Evolutionary conservation across 2,329 filamentous ascomycete genomes (phyloP).

Genomic region (Camillea tinctor): DNA sequence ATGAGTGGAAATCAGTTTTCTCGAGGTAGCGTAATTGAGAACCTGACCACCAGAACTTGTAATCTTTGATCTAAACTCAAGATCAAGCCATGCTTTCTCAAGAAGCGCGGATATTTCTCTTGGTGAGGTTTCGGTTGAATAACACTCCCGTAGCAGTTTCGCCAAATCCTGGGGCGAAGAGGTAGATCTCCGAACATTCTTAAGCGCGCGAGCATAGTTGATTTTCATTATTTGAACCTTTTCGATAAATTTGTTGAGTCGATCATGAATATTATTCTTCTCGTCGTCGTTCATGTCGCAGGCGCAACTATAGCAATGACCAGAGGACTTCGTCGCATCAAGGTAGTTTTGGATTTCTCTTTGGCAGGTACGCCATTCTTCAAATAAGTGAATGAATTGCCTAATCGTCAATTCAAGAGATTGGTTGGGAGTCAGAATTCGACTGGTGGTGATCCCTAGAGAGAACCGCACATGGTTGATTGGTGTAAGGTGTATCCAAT

Average conservation of each 20-base stretch:
- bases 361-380: background rate
- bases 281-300: too few species aligned
- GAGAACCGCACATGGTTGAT: background rate
- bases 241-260: too few species aligned
- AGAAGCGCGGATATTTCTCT: background rate
- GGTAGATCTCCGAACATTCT: too few species aligned
- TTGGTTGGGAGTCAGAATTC: background rate
- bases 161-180: background rate
- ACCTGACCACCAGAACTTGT: background rate
- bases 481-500: background rate
- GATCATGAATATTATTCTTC: too few species aligned
- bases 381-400: constrained; percentile 4
- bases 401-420: background rate
- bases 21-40: background rate
- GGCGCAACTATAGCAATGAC: background rate
- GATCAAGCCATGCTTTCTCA: background rate
- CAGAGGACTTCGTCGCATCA: background rate
- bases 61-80: background rate
- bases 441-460: background rate
- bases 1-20: constrained; percentile 1
- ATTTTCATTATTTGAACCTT: too few species aligned
- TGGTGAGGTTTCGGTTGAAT: constrained; percentile 1
- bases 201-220: too few species aligned
- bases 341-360: background rate
- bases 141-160: background rate